Evolutionary conservation across 306 rosid genomes (phyloP).

Genomic region (Amphicarpaea edgeworthii): DNA sequence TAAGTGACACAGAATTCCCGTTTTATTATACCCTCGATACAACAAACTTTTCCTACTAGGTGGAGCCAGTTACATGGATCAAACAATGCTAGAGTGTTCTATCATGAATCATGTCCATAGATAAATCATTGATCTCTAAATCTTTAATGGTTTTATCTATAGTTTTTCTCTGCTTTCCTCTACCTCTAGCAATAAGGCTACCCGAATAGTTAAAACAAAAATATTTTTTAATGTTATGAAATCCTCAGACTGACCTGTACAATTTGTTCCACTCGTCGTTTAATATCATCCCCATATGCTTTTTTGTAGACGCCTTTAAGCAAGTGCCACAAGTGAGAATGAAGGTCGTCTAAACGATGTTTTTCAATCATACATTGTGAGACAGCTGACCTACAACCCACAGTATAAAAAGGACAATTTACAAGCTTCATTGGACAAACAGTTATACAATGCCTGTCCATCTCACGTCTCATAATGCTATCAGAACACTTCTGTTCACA

Average conservation of each 20-base stretch:
- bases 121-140: background rate
- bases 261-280: conserved; percentile 62
- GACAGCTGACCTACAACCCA: conserved; percentile 73
- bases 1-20: background rate
- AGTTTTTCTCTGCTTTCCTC: background rate
- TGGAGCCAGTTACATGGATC: background rate
- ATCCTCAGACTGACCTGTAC: conserved; percentile 57
- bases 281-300: conserved; percentile 61
- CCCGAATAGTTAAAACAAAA: background rate
- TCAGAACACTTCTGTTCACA: conserved; percentile 84
- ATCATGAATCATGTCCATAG: background rate
- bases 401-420: conserved; percentile 77
- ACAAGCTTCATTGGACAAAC: conserved; percentile 89
- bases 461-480: conserved; percentile 75
- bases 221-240: background rate
- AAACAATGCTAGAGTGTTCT: background rate
- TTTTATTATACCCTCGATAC: background rate
- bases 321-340: conserved; percentile 64
- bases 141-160: background rate
- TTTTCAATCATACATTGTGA: conserved; percentile 62
- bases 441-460: conserved; percentile 93
- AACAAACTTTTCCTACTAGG: background rate
- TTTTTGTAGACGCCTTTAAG: conserved; percentile 69
- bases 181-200: background rate
- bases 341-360: conserved; percentile 60